Conservation (phyloP, 345 rosid genomes). For the Isatis tinctoria region DNA sequence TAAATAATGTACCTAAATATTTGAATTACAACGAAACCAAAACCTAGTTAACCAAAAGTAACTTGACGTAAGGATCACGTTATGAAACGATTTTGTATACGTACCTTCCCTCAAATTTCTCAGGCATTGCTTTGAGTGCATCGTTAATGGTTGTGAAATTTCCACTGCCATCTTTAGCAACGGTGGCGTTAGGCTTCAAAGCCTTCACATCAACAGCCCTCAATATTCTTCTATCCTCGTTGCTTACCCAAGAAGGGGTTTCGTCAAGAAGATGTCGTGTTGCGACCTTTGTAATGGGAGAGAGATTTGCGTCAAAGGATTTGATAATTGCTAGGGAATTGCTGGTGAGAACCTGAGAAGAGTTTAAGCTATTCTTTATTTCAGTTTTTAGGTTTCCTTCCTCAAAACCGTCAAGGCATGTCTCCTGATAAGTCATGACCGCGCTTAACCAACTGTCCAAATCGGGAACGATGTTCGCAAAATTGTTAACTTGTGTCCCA, state of each 20-base stretch:
- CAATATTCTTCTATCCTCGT: conserved; percentile 55
- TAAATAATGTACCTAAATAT: conserved; percentile 61
- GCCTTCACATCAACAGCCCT: conserved; percentile 29
- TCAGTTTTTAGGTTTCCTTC: conserved; percentile 52
- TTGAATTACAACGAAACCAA: neutral
- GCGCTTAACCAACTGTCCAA: conserved; percentile 78
- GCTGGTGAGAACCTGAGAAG: conserved; percentile 53
- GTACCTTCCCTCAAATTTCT: conserved; percentile 53
- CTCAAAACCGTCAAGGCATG: conserved; percentile 73
- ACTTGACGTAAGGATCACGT: neutral
- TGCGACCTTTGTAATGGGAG: neutral
- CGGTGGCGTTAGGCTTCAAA: conserved; percentile 51
- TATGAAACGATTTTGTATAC: neutral
- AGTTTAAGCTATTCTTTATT: conserved; percentile 38
- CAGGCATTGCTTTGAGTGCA: conserved; percentile 64
- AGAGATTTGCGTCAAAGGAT: conserved; percentile 24
- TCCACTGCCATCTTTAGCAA: conserved; percentile 85
- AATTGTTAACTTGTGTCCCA: conserved; percentile 15
- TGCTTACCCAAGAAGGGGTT: conserved; percentile 53
- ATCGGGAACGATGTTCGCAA: conserved; percentile 28
- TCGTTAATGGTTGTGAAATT: conserved; percentile 55
- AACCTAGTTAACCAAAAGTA: neutral
- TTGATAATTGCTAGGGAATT: conserved; percentile 67
- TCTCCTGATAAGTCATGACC: conserved; percentile 65
- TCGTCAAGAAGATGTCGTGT: conserved; percentile 47